These are phyloP conservation scores for Dysphania ambrosioides DNA, from an alignment of 148 eudicot species.

Conservation along the genomic window DNA sequence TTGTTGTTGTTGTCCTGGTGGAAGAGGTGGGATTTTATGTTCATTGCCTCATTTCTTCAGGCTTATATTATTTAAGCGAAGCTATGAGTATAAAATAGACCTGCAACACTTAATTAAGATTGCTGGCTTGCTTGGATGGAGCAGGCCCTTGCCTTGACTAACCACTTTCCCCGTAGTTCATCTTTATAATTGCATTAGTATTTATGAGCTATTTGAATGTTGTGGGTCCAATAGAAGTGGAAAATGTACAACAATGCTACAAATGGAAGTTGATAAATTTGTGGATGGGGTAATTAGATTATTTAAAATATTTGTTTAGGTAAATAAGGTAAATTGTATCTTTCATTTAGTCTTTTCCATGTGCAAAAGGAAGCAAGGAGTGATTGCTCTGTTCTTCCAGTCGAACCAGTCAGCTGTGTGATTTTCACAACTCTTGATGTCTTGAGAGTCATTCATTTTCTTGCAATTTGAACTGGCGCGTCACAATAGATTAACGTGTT, in stretches of 20 bases:
- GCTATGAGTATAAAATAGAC: neutral
- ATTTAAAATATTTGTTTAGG: neutral
- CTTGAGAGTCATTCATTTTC: conserved; percentile 2
- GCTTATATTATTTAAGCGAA: neutral
- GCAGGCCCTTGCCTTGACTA: neutral
- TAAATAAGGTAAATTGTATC: neutral
- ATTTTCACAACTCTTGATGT: neutral
- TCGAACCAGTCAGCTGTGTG: neutral
- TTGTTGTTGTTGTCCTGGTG: no score
- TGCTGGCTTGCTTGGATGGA: neutral
- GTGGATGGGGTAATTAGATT: no score
- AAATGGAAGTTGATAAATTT: neutral
- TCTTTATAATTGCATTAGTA: neutral
- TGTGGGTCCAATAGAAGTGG: neutral
- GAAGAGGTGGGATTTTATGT: neutral
- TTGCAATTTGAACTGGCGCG: neutral
- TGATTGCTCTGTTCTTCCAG: conserved; percentile 1
- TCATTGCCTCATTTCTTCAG: neutral
- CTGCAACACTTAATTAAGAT: neutral
- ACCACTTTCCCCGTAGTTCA: no score
- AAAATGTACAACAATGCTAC: neutral
- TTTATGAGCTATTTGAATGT: neutral
- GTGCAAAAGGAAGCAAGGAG: neutral
- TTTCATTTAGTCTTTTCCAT: neutral
- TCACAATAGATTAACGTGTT: conserved; percentile 14